Conservation (phyloP, 352 stramenopile genomes). For the Globisporangium parvum region DNA sequence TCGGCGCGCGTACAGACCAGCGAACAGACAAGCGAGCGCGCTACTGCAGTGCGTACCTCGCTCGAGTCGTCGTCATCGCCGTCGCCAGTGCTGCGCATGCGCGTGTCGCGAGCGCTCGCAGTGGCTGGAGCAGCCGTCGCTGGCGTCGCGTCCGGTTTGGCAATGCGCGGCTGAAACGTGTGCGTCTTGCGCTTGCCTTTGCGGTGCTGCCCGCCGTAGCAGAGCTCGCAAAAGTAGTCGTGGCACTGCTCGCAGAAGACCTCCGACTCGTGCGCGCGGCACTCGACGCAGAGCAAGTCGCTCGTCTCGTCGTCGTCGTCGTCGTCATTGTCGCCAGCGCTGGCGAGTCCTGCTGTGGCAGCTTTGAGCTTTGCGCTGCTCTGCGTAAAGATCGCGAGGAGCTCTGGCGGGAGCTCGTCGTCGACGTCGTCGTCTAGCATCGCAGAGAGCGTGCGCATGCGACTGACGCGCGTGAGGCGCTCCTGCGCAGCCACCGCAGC, state of each 20-base stretch:
- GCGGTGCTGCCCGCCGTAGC: slow-evolving; percentile 77
- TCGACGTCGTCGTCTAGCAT: slow-evolving; percentile 71
- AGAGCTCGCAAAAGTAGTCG: slow-evolving; percentile 86
- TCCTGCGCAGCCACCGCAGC: slow-evolving; percentile 17
- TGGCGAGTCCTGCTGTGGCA: background rate
- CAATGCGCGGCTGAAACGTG: slow-evolving; percentile 68
- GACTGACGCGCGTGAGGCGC: slow-evolving; percentile 44
- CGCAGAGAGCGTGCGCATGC: slow-evolving; percentile 76
- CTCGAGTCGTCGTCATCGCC: slow-evolving; percentile 13
- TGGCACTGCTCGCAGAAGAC: slow-evolving; percentile 86
- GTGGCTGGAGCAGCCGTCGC: background rate
- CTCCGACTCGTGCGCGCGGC: slow-evolving; percentile 52
- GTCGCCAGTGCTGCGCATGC: slow-evolving; percentile 12
- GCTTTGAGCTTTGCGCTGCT: slow-evolving; percentile 9
- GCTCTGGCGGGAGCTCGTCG: slow-evolving; percentile 39
- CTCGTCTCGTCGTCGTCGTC: slow-evolving; percentile 16
- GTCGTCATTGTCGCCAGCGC: background rate
- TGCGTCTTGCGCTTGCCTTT: slow-evolving; percentile 74
- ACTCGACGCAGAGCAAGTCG: slow-evolving; percentile 70
- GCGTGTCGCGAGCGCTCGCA: background rate
- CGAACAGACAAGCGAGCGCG: too few relatives aligned
- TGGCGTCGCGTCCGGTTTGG: background rate
- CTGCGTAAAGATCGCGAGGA: slow-evolving; percentile 41
- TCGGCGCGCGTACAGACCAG: background rate
- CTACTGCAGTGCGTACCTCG: slow-evolving; percentile 1